phyloP scores from a whole-genome alignment of 805 yeast species.

The Candida awuae region DNA sequence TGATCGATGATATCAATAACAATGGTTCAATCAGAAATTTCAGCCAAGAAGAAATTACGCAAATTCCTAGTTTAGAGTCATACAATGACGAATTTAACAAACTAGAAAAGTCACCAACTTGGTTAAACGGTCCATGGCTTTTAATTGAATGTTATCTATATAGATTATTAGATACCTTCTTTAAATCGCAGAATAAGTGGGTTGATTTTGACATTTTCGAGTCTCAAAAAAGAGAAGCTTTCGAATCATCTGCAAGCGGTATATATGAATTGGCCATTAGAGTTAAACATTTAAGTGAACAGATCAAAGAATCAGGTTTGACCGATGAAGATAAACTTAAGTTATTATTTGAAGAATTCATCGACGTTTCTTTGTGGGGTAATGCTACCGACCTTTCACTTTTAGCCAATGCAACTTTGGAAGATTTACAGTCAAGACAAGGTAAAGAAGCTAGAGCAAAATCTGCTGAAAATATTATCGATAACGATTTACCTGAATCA shows the following conservation, averaged over 20 bases:
- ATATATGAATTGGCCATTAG: slow-evolving; percentile 74
- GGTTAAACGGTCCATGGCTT: slow-evolving; percentile 90
- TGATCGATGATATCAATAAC: slow-evolving; percentile 37
- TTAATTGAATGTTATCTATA: slow-evolving; percentile 80
- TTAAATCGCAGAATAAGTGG: slow-evolving; percentile 39
- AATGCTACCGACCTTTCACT: slow-evolving; percentile 93
- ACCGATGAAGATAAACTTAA: slow-evolving; percentile 36
- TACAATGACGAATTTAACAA: slow-evolving; percentile 50
- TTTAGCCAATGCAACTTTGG: slow-evolving; percentile 79
- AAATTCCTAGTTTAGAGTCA: slow-evolving; percentile 39
- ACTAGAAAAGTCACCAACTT: slow-evolving; percentile 36
- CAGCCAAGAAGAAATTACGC: slow-evolving; percentile 17
- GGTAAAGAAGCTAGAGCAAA: slow-evolving; percentile 81
- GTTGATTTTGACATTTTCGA: slow-evolving; percentile 65
- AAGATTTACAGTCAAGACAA: slow-evolving; percentile 85
- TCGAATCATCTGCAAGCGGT: slow-evolving; percentile 65
- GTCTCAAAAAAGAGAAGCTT: slow-evolving; percentile 62
- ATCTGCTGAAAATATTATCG: slow-evolving; percentile 69
- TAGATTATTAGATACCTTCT: slow-evolving; percentile 46
- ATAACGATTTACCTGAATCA: slow-evolving; percentile 63
- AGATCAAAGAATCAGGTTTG: slow-evolving; percentile 4
- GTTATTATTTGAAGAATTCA: slow-evolving; percentile 68
- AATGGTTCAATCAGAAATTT: slow-evolving; percentile 39
- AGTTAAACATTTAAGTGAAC: slow-evolving; percentile 35
- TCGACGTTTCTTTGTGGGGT: slow-evolving; percentile 93